Evolutionary conservation across 306 rosid species (phyloP).

Genomic region (Quercus parvula): DNA sequence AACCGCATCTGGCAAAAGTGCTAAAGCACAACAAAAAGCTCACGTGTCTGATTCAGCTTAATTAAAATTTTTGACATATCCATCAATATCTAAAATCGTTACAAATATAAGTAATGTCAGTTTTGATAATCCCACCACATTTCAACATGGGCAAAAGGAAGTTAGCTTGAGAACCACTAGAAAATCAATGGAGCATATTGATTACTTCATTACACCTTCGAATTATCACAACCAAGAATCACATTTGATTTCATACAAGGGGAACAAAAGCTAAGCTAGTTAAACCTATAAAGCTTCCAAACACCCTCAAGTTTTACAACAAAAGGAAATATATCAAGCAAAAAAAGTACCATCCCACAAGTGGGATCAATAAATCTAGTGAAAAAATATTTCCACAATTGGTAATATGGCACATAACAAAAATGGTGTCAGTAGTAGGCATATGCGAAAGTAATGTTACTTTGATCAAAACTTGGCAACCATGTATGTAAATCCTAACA

Average conservation of each 20-base stretch:
- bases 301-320: not conserved
- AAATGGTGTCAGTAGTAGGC: too few relatives aligned
- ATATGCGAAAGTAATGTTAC: too few relatives aligned
- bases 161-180: not conserved
- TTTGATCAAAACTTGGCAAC: too few relatives aligned
- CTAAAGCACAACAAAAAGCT: not conserved
- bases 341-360: not conserved
- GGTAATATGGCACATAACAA: too few relatives aligned
- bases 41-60: not conserved
- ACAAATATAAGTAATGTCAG: not conserved
- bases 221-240: not conserved
- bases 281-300: not conserved
- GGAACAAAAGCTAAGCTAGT: not conserved
- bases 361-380: not conserved
- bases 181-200: not conserved
- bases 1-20: not conserved
- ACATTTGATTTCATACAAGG: not conserved
- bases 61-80: not conserved
- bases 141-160: not conserved
- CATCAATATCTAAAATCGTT: not conserved
- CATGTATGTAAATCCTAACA: too few relatives aligned
- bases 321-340: not conserved
- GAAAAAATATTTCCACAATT: too few relatives aligned
- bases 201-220: not conserved
- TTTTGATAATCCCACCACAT: not conserved